phyloP scores from a whole-genome alignment of 495 filamentous ascomycete species.

The Podospora anserina region DNA sequence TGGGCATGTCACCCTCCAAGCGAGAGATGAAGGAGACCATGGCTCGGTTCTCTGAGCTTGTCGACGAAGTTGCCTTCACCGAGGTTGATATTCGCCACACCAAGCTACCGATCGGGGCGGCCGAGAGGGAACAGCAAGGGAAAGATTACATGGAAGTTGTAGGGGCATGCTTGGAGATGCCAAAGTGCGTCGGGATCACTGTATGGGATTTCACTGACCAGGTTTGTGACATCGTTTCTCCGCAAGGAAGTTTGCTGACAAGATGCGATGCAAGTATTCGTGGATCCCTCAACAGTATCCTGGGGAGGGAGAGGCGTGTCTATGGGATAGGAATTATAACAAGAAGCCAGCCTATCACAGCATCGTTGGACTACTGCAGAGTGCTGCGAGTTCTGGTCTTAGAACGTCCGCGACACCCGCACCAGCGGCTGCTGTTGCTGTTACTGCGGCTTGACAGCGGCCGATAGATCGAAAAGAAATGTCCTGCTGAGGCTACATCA shows the following conservation, averaged over 20 bases:
- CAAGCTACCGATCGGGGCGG: conserved; percentile 35
- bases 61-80: conserved; percentile 55
- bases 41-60: conserved; percentile 40
- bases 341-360: conserved; percentile 53
- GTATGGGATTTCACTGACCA: conserved; percentile 61
- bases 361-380: conserved; percentile 28
- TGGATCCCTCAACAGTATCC: conserved; percentile 48
- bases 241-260: background rate
- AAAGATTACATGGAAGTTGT: conserved; percentile 51
- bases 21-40: conserved; percentile 37
- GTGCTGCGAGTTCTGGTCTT: conserved; percentile 11
- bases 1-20: conserved; percentile 44
- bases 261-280: conserved; percentile 33
- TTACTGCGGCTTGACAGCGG: background rate
- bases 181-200: conserved; percentile 55
- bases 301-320: conserved; percentile 49
- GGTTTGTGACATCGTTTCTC: conserved; percentile 3
- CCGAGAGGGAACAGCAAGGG: conserved; percentile 47
- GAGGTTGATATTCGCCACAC: conserved; percentile 55
- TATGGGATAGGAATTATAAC: conserved; percentile 46
- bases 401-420: background rate
- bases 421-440: background rate
- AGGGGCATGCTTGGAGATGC: conserved; percentile 48
- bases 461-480: no score
- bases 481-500: no score